Evolutionary conservation across 2,329 filamentous ascomycete species (phyloP), one percentile per base, ranked within the genome.

Genomic region (Trichoderma koningiopsis): DNA sequence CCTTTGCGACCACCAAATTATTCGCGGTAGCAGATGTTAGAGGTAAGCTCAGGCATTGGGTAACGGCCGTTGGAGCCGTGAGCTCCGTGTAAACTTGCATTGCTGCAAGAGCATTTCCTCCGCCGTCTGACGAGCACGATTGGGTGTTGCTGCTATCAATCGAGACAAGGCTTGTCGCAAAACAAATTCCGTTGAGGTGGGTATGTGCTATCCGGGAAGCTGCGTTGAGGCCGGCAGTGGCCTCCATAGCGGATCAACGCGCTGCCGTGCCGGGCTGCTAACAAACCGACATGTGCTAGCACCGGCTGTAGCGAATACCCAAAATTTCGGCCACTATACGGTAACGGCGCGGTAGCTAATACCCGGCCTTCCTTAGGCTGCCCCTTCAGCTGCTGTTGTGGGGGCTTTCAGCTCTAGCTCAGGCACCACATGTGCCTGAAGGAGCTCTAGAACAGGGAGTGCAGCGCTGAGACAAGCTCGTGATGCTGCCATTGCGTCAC

Each of bases 11-110:
- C 74, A 97, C 85, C 73, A 99, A 88, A 79, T 98, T 97, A 79
- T 87, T 91, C 75, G 92, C 89, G 72, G 90, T 86, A 61, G 92
- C 82, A 58, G 91, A 91, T 58, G 91, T 86, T 77, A 99, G 94
- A 43, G 94, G 88, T 52, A 97, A 82, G 70, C 85, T 87, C 76
- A 97, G 83, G 72, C 94, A 93, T 83, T 97, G 92, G 76, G 93
- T 94, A 82, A 98, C 94, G 79, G 94, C 94, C 79, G 94, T 96
- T 67, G 96, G 94, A 84, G 95, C 92, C 80, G 93, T 90, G 79
- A 99, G 86, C 86, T 99, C 96, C 77, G 93, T 94, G 83, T 98
- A 98, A 86, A 93, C 97, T 88, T 98, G 95, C 95, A 98, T 98
- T 59, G 73, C 73, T 72, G 76, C 78, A 75, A 74, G 72, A 76